Evolutionary conservation across 345 rosid genomes (phyloP), one percentile per base, ranked within the genome.

Genomic region (Hevea brasiliensis): DNA sequence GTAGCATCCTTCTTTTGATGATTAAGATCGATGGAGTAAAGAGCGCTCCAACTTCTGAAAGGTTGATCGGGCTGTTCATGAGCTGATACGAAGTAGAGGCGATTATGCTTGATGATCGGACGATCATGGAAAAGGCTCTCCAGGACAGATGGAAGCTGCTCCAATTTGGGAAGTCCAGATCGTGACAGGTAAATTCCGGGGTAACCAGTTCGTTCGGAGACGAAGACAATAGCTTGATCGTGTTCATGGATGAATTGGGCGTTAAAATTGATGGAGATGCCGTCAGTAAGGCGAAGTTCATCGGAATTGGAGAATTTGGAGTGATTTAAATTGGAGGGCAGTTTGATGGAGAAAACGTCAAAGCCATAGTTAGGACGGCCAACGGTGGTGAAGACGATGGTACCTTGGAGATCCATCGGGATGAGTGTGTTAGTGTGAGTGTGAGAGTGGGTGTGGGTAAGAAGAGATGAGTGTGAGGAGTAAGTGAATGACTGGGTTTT

Each of bases 51-150:
- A 65, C 91, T 86, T 69, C 80, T 83, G 80, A 88, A 89, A 18
- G 71, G 82, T 18, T 66, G 81, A 32, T 81, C 82, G 51, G 97
- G 97, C 35, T 82, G 59, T 61, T 94, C 88, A 66, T 94, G 96
- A 75, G 95, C 87, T 0, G 98, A 94, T 12, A 90, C 72, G 84
- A 94, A 86, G 85, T 85, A 90, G 56, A 94, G 87, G 29, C 13
- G 81, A 65, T 76, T 67, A 77, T 77, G 76, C 65, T 81, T 70
- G 14, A 89, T 61, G 63, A 86, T 15, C 3, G 98, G 97, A 24
- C 93, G 92, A 83, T 94, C 98, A 47, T 88, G 94, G 84, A 92
- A 94, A 71, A 81, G 89, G 87, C 92, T 89, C 0, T 26, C 70
- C n/a, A 87, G 85, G 10, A 73, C 84, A 55, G 77, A 73, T 3